Evolutionary conservation across 768 basidiomycete genomes (phyloP).

Genomic region (Phlegmacium glaucopus): DNA sequence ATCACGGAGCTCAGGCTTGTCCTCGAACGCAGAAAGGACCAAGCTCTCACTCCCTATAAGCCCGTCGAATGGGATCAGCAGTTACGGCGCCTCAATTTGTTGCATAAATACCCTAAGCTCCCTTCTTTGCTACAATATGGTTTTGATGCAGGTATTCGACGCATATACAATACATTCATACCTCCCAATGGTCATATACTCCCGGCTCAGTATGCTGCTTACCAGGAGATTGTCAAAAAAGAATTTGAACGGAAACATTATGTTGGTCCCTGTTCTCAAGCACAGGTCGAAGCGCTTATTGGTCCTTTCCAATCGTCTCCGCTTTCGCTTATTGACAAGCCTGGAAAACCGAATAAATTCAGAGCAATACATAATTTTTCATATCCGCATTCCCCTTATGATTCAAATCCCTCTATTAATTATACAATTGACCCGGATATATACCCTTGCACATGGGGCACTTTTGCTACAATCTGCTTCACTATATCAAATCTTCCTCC

Average conservation of each 20-base stretch:
- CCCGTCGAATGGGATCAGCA: no score
- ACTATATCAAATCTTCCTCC: constrained; percentile 30
- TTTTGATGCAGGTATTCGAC: no score
- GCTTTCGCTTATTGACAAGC: constrained; percentile 23
- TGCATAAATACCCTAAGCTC: no score
- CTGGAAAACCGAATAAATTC: constrained; percentile 15
- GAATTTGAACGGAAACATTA: constrained; percentile 24
- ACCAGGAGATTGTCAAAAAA: constrained; percentile 8
- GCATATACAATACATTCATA: no score
- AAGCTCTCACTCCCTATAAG: no score
- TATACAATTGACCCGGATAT: constrained; percentile 20
- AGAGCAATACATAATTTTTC: constrained; percentile 28
- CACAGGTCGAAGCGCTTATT: constrained; percentile 10
- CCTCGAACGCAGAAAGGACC: no score
- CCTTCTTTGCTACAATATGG: no score
- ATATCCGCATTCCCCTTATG: background rate
- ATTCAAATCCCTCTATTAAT: constrained; percentile 18
- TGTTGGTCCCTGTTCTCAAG: constrained; percentile 24
- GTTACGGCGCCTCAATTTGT: no score
- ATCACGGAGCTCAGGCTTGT: no score
- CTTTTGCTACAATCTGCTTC: constrained; percentile 28
- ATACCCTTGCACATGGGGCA: constrained; percentile 37
- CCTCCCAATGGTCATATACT: constrained; percentile 24
- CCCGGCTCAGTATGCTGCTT: constrained; percentile 1
- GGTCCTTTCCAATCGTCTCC: constrained; percentile 30